Evolutionary conservation across 179 eudicot genomes (phyloP).

Genomic region (Silene coronaria): DNA sequence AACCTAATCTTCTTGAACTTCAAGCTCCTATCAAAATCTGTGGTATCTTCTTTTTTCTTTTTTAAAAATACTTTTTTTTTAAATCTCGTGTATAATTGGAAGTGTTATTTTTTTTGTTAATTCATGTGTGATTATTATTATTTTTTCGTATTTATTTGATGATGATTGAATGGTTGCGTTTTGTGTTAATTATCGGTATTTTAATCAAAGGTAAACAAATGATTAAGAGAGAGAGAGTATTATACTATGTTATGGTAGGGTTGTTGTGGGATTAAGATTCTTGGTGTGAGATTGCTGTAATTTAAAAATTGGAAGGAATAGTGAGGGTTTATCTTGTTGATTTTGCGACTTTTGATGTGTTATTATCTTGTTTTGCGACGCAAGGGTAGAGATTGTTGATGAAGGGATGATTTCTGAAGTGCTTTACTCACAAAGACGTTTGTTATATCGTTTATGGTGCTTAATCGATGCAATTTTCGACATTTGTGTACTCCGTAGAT

Average conservation of each 20-base stretch:
- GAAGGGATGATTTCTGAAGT: neutral
- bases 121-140: too few species aligned
- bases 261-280: neutral
- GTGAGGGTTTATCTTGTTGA: neutral
- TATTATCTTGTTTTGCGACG: neutral
- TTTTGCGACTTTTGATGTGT: neutral
- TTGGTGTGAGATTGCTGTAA: neutral
- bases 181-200: too few species aligned
- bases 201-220: neutral
- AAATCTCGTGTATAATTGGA: neutral
- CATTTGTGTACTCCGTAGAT: neutral
- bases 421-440: neutral
- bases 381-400: neutral
- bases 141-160: neutral
- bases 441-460: neutral
- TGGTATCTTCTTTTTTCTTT: constrained; percentile 21
- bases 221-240: neutral
- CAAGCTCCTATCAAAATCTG: constrained; percentile 89
- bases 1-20: constrained; percentile 86
- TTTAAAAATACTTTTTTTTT: neutral
- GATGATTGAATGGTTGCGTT: too few species aligned
- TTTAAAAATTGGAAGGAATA: neutral
- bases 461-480: neutral
- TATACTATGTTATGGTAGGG: neutral
- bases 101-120: too few species aligned